Percentiles rank a stretch among this genome's conserved stretches.
These are phyloP conservation scores for Kwoniella sp. DNA, from an alignment of 768 basidiomycete genomes.

Conservation along the genomic window DNA sequence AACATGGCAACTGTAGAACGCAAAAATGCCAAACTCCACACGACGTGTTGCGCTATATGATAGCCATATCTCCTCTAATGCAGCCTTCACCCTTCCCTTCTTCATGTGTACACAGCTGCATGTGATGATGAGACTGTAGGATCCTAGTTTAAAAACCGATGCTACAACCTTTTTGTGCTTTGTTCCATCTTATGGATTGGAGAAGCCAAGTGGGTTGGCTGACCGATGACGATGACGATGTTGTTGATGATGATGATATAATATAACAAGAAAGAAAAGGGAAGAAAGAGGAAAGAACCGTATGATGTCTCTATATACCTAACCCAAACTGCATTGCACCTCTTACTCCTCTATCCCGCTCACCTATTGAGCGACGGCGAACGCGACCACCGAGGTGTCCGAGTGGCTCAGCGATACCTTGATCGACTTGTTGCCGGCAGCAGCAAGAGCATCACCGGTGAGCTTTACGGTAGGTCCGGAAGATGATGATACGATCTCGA, in stretches of 20 bases:
- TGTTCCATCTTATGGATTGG: slow-evolving; percentile 1
- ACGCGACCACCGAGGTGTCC: slow-evolving; percentile 66
- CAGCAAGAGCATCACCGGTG: slow-evolving; percentile 66
- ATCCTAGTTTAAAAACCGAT: neutral
- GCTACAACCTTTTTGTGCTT: slow-evolving; percentile 1
- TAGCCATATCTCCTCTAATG: too few species aligned
- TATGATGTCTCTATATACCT: neutral
- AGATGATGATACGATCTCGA: slow-evolving; percentile 79
- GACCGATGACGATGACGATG: neutral
- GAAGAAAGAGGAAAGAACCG: neutral
- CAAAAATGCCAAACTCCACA: too few species aligned
- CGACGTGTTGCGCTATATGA: too few species aligned
- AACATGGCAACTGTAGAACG: too few species aligned
- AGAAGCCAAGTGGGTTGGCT: slow-evolving; percentile 1
- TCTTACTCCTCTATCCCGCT: neutral
- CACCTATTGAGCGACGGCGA: slow-evolving; percentile 51
- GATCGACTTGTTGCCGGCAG: slow-evolving; percentile 74
- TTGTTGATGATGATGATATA: neutral
- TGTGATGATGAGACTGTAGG: neutral
- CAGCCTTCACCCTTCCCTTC: too few species aligned
- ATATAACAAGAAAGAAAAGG: neutral
- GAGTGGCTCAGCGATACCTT: slow-evolving; percentile 90
- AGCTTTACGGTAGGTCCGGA: slow-evolving; percentile 70
- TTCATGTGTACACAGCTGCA: slow-evolving; percentile 4
- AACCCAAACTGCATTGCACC: too few species aligned